Evolutionary conservation across 768 basidiomycete species (phyloP), one percentile per base, ranked within the genome.

Genomic region (Auricularia sp.): DNA sequence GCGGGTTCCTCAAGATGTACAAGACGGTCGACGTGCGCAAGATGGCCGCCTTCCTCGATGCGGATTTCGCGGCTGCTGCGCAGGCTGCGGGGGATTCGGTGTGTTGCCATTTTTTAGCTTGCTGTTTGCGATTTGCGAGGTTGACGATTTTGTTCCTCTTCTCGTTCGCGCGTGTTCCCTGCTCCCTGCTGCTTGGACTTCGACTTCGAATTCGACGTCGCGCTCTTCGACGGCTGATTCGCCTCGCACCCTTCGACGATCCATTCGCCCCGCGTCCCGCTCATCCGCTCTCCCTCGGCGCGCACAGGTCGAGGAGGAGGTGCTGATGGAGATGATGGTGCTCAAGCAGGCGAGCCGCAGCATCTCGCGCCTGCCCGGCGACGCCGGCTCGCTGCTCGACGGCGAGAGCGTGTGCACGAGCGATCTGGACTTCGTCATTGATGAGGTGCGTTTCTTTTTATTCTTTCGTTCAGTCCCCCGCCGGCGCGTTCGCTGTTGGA

Each of bases 291-390:
- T 29, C 34, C 6, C n/a, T 36, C 56, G 56, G 16, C 21, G 47
- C 29, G 29, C 29, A 29, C 21, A 84, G 54, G 90, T 91, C 67
- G 96, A 98, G 76, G 96, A 98, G 72, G 90, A 91, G 74, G 88
- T 98, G 71, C 81, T 99, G 65, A 90, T 95, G 76, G 91, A 96
- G 82, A 84, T 98, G 82, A 97, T 98, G 93, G 87, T 93, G 54
- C 84, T 97, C 77, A 98, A 99, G 79, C 87, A 90, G 67, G 86
- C 87, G 0, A 90, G 89, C 69, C 81, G 92, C 71, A 91, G 89
- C 65, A 75, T 88, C 63, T 87, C n/a, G n/a, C 62, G 8, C 3
- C 62, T 36, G 68, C 43, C 29, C 65, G 65, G 76, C 82, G 66
- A 74, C 51, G 79, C 80, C 18, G 79, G 87, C 63, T 62, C 74